Conservation (phyloP, 169 alveolate species). For the Cytauxzoon felis region DNA sequence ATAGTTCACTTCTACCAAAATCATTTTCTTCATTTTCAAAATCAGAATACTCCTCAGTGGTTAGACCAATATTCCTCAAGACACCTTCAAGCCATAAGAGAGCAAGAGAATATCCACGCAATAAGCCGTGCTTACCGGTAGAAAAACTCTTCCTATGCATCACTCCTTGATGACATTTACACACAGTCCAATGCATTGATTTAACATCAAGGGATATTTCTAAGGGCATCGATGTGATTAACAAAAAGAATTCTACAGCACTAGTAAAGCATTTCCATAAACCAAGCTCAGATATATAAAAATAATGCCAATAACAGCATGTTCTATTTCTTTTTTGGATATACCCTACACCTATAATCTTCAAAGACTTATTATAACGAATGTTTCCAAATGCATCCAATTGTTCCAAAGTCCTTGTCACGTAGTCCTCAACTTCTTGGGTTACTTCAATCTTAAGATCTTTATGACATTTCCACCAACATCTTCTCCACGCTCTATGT, state of each 20-base stretch:
- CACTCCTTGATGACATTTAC: slow-evolving; percentile 41
- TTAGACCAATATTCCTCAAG: neutral
- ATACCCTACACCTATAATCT: slow-evolving; percentile 48
- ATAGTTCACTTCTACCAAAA: slow-evolving; percentile 24
- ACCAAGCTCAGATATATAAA: slow-evolving; percentile 34
- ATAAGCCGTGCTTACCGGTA: slow-evolving; percentile 13
- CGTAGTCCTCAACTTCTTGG: slow-evolving; percentile 7
- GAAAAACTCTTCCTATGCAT: slow-evolving; percentile 46
- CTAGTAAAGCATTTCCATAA: slow-evolving; percentile 43
- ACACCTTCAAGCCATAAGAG: slow-evolving; percentile 23
- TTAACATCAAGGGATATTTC: slow-evolving; percentile 37
- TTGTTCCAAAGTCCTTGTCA: slow-evolving; percentile 24
- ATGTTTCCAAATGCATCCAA: slow-evolving; percentile 60
- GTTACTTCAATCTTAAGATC: neutral
- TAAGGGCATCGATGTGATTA: slow-evolving; percentile 41
- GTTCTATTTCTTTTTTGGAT: slow-evolving; percentile 5
- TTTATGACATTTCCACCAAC: slow-evolving; percentile 56
- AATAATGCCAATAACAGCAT: slow-evolving; percentile 55
- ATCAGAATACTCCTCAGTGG: neutral
- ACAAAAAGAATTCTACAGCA: slow-evolving; percentile 46
- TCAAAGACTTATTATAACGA: slow-evolving; percentile 30
- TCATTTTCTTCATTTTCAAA: slow-evolving; percentile 30
- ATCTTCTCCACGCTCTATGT: slow-evolving; percentile 19
- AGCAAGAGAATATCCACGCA: slow-evolving; percentile 17
- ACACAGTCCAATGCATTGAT: slow-evolving; percentile 42